Conservation (phyloP, 2,329 filamentous ascomycete genomes). For the Alternaria sp. region DNA sequence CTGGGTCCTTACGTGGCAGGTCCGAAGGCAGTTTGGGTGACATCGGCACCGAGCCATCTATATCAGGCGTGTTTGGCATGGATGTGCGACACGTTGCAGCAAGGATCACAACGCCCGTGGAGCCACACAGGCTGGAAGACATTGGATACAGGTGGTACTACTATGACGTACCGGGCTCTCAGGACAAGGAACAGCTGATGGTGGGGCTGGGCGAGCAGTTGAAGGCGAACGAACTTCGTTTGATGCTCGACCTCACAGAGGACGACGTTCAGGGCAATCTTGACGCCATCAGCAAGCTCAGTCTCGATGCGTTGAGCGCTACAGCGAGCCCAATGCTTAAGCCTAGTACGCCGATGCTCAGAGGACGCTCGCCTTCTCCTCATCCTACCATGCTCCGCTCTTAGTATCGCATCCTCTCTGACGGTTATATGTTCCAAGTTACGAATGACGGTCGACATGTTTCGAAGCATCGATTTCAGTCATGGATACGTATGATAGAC, state of each 20-base stretch:
- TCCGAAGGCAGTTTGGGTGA: constrained; percentile 39
- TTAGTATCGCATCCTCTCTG: not conserved
- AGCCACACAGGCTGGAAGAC: constrained; percentile 45
- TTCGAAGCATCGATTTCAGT: not conserved
- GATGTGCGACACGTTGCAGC: constrained; percentile 44
- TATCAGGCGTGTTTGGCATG: constrained; percentile 51
- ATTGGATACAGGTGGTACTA: constrained; percentile 47
- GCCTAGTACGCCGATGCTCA: constrained; percentile 46
- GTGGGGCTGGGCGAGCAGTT: constrained; percentile 45
- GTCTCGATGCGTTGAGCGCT: constrained; percentile 47
- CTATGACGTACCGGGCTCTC: constrained; percentile 39
- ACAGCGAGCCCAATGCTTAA: constrained; percentile 49
- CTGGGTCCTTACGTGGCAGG: constrained; percentile 38
- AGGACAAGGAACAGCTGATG: constrained; percentile 47
- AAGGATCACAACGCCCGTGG: constrained; percentile 43
- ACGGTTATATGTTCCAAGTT: not conserved
- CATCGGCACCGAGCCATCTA: constrained; percentile 39
- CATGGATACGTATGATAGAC: constrained; percentile 3
- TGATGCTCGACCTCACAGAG: constrained; percentile 49
- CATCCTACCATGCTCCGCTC: constrained; percentile 38
- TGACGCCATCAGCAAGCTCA: constrained; percentile 50
- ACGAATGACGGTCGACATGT: not conserved
- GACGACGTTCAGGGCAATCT: constrained; percentile 49
- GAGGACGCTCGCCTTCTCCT: constrained; percentile 46
- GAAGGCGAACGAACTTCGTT: constrained; percentile 48